A percentile compares a stretch with the other conserved stretches of the same genome.
Conservation (phyloP, 2,329 filamentous ascomycete species). For the Trichoderma koningii region DNA sequence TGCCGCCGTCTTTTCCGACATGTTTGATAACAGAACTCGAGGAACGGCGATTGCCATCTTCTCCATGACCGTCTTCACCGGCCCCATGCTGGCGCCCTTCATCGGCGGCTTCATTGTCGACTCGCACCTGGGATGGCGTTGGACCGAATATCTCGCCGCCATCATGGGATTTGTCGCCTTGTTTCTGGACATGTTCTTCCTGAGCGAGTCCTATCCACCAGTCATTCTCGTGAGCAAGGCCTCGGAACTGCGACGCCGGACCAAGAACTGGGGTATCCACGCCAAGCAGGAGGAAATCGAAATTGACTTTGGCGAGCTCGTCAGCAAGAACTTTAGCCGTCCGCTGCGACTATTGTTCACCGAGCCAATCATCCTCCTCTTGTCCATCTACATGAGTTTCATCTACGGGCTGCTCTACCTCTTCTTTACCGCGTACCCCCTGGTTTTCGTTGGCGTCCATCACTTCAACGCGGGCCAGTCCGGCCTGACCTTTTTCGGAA, state of each 20-base stretch:
- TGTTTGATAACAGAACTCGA: slow-evolving; percentile 66
- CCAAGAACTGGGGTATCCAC: slow-evolving; percentile 70
- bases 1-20: slow-evolving; percentile 71
- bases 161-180: slow-evolving; percentile 67
- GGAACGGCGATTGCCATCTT: slow-evolving; percentile 51
- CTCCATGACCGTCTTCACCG: slow-evolving; percentile 60
- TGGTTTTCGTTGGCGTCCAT: slow-evolving; percentile 76
- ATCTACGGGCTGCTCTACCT: slow-evolving; percentile 80
- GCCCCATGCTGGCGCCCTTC: slow-evolving; percentile 67
- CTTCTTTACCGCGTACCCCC: slow-evolving; percentile 81
- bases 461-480: slow-evolving; percentile 68
- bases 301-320: slow-evolving; percentile 63
- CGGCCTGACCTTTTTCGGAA: slow-evolving; percentile 82
- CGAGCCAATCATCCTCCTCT: slow-evolving; percentile 68
- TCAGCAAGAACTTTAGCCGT: slow-evolving; percentile 68
- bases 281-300: slow-evolving; percentile 73
- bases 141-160: slow-evolving; percentile 66
- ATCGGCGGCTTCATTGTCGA: slow-evolving; percentile 68
- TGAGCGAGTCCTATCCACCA: slow-evolving; percentile 71
- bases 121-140: slow-evolving; percentile 69
- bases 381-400: slow-evolving; percentile 74
- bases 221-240: slow-evolving; percentile 65
- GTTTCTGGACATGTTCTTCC: slow-evolving; percentile 60
- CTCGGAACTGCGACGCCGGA: slow-evolving; percentile 61
- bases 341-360: slow-evolving; percentile 65